phyloP scores from a whole-genome alignment of 495 filamentous ascomycete species.

The Xylaria sp. region DNA sequence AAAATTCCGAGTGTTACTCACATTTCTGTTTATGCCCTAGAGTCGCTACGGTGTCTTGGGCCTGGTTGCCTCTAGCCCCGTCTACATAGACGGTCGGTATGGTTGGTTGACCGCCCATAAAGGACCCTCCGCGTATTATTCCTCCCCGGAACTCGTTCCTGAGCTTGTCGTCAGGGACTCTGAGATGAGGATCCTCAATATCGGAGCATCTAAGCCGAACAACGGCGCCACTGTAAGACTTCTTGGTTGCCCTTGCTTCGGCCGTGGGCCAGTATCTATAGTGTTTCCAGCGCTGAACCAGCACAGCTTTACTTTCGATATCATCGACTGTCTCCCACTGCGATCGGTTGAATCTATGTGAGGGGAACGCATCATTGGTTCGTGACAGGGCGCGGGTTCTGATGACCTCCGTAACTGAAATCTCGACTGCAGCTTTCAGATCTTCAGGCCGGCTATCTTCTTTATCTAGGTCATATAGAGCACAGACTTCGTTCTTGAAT shows the following conservation, averaged over 20 bases:
- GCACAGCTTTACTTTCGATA: constrained; percentile 30
- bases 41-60: background rate
- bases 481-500: constrained; percentile 44
- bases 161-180: constrained; percentile 27
- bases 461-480: constrained; percentile 51
- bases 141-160: constrained; percentile 42
- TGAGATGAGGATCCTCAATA: background rate
- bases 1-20: no score
- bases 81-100: constrained; percentile 18
- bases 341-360: constrained; percentile 29
- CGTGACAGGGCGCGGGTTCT: constrained; percentile 47
- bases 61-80: background rate
- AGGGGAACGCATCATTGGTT: constrained; percentile 56
- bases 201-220: constrained; percentile 7
- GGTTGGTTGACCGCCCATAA: constrained; percentile 1
- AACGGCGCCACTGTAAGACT: constrained; percentile 37
- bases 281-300: constrained; percentile 45
- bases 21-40: constrained; percentile 40
- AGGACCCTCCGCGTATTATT: constrained; percentile 39
- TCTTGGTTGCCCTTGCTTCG: background rate
- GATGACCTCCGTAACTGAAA: constrained; percentile 41
- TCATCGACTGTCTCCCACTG: constrained; percentile 26
- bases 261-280: constrained; percentile 26
- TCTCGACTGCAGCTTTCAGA: constrained; percentile 50
- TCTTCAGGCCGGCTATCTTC: constrained; percentile 42